Percentiles rank a stretch among this genome's conserved stretches.
These are phyloP conservation scores for Fusarium concolor DNA, from an alignment of 2,329 filamentous ascomycete genomes.

Conservation along the genomic window DNA sequence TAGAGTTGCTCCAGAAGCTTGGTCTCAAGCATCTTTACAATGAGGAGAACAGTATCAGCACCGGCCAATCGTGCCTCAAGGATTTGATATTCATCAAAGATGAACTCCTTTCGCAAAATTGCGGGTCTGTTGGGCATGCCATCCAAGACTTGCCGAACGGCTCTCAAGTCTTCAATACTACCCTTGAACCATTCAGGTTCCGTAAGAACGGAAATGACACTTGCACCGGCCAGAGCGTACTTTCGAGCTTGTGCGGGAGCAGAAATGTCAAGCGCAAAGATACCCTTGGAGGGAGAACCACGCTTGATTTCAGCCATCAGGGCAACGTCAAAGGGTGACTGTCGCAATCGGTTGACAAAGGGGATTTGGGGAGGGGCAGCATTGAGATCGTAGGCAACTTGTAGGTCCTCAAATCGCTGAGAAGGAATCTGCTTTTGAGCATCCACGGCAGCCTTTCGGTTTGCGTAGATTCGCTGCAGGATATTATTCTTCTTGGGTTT, in stretches of 20 bases:
- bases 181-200: constrained; percentile 99
- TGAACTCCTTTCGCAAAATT: constrained; percentile 93
- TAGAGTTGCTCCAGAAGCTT: constrained; percentile 82
- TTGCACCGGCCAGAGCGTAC: constrained; percentile 94
- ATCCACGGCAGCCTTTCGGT: constrained; percentile 79
- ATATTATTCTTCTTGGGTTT: constrained; percentile 80
- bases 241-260: constrained; percentile 90
- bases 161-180: constrained; percentile 90
- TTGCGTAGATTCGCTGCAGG: constrained; percentile 88
- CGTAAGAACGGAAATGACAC: constrained; percentile 97
- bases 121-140: constrained; percentile 93
- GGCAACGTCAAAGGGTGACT: constrained; percentile 88
- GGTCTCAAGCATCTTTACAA: constrained; percentile 95
- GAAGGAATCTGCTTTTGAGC: constrained; percentile 88
- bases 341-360: constrained; percentile 81
- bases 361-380: constrained; percentile 86
- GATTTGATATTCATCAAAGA: constrained; percentile 99
- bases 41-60: constrained; percentile 93
- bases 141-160: constrained; percentile 88
- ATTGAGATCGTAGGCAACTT: constrained; percentile 86
- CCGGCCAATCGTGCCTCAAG: constrained; percentile 92
- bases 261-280: constrained; percentile 88
- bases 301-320: constrained; percentile 98
- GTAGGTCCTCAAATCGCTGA: constrained; percentile 82
- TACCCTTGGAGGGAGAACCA: constrained; percentile 94